Percentiles rank a stretch among this genome's conserved stretches.
These are phyloP conservation scores for Penicillium verhagenii DNA, from an alignment of 495 filamentous ascomycete genomes.

Conservation along the genomic window DNA sequence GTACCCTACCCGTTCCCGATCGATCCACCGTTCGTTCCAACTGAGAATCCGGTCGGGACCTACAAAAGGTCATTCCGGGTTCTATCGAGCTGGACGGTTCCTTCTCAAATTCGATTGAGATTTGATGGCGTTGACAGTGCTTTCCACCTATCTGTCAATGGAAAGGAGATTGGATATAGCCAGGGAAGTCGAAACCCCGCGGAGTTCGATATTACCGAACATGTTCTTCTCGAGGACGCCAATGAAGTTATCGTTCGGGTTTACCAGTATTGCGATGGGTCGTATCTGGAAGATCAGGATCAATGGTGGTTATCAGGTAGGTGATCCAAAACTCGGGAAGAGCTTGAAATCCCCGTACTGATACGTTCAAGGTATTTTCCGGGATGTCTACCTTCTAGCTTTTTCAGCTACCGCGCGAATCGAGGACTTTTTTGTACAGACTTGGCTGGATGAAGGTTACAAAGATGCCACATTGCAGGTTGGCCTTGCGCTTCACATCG, in stretches of 20 bases:
- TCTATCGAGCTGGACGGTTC: conserved; percentile 34
- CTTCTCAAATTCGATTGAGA: conserved; percentile 56
- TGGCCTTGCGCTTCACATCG: conserved; percentile 37
- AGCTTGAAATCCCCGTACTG: background rate
- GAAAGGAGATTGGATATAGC: conserved; percentile 58
- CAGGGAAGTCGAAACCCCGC: conserved; percentile 63
- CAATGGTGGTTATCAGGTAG: conserved; percentile 56
- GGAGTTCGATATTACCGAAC: conserved; percentile 57
- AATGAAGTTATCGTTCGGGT: conserved; percentile 59
- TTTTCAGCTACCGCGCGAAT: conserved; percentile 52
- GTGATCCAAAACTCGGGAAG: background rate
- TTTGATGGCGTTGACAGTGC: conserved; percentile 69
- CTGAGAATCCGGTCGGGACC: conserved; percentile 61
- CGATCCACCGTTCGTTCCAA: conserved; percentile 57
- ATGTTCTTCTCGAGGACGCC: conserved; percentile 27
- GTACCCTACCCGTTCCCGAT: conserved; percentile 61
- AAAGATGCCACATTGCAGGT: conserved; percentile 50
- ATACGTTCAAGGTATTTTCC: conserved; percentile 48
- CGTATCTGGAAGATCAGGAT: conserved; percentile 67
- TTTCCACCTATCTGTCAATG: conserved; percentile 65
- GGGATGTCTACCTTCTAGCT: conserved; percentile 60
- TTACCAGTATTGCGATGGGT: conserved; percentile 62
- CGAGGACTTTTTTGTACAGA: conserved; percentile 57
- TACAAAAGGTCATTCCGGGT: conserved; percentile 55
- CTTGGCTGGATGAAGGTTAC: conserved; percentile 55